Conservation (phyloP, 106 monocot genomes). For the Triglochin maritima region DNA sequence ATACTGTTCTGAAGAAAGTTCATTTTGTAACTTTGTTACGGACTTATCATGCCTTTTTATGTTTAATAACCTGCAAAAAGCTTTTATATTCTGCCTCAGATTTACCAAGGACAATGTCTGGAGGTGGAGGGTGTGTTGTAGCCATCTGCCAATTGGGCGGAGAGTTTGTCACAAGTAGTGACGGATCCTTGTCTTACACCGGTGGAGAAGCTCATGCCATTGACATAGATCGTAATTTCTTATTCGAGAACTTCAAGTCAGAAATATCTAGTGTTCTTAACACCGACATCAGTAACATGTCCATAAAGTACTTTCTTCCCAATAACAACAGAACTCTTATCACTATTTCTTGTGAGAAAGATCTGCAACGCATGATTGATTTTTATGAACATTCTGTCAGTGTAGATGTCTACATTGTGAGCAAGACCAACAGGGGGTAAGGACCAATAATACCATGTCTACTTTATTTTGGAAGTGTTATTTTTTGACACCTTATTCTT, state of each 20-base stretch:
- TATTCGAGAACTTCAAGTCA: constrained; percentile 57
- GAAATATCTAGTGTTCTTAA: constrained; percentile 67
- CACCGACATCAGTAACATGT: constrained; percentile 45
- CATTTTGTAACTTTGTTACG: too few species aligned
- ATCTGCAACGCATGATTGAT: constrained; percentile 80
- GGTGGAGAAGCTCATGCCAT: constrained; percentile 94
- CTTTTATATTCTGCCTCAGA: too few species aligned
- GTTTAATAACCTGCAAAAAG: too few species aligned
- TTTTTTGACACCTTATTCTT: neutral
- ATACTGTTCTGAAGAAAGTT: too few species aligned
- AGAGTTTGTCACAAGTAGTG: constrained; percentile 47
- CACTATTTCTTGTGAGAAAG: constrained; percentile 76
- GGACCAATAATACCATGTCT: neutral
- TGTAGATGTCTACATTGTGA: constrained; percentile 69
- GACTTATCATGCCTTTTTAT: too few species aligned
- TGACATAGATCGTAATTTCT: constrained; percentile 54
- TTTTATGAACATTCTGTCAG: constrained; percentile 42
- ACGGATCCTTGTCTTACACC: constrained; percentile 60
- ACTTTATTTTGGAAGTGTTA: neutral
- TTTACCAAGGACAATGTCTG: constrained; percentile 19
- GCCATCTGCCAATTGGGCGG: constrained; percentile 97
- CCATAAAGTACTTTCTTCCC: constrained; percentile 84
- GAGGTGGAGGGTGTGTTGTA: constrained; percentile 33
- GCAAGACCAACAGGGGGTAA: constrained; percentile 59
- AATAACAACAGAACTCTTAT: constrained; percentile 67